phyloP scores from a whole-genome alignment of 192 early-diverging fungal genomes.

The Entomortierella parvispora region DNA sequence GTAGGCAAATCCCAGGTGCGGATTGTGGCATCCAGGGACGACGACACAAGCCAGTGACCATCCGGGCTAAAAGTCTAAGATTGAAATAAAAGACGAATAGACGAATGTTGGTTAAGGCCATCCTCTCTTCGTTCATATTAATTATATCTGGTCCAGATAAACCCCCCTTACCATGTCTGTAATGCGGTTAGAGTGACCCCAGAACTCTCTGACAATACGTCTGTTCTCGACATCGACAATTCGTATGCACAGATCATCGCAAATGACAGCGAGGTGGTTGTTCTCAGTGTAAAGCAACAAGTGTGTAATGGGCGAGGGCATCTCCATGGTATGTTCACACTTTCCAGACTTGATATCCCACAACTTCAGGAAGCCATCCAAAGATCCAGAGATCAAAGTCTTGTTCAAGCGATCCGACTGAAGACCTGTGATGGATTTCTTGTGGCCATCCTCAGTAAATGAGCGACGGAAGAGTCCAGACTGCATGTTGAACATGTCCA shows the following conservation, averaged over 20 bases:
- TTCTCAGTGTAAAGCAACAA: constrained; percentile 76
- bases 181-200: constrained; percentile 88
- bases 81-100: no score
- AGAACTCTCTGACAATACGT: constrained; percentile 88
- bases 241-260: constrained; percentile 90
- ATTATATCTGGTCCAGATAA: no score
- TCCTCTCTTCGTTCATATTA: no score
- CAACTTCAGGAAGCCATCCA: constrained; percentile 87
- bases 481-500: constrained; percentile 97
- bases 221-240: constrained; percentile 88
- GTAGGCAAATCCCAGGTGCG: constrained; percentile 98
- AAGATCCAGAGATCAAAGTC: constrained; percentile 76
- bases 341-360: constrained; percentile 85
- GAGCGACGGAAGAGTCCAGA: constrained; percentile 82
- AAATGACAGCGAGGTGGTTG: constrained; percentile 80
- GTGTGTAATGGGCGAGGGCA: constrained; percentile 71
- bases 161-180: constrained; percentile 76
- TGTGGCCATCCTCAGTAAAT: constrained; percentile 77
- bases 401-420: constrained; percentile 79
- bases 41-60: constrained; percentile 89
- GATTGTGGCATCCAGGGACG: constrained; percentile 85
- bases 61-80: constrained; percentile 87
- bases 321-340: constrained; percentile 68
- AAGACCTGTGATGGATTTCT: constrained; percentile 84
- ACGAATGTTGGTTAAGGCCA: no score